These are phyloP conservation scores for Geranomyces variabilis DNA, from an alignment of 192 early-diverging fungal genomes.

Conservation along the genomic window DNA sequence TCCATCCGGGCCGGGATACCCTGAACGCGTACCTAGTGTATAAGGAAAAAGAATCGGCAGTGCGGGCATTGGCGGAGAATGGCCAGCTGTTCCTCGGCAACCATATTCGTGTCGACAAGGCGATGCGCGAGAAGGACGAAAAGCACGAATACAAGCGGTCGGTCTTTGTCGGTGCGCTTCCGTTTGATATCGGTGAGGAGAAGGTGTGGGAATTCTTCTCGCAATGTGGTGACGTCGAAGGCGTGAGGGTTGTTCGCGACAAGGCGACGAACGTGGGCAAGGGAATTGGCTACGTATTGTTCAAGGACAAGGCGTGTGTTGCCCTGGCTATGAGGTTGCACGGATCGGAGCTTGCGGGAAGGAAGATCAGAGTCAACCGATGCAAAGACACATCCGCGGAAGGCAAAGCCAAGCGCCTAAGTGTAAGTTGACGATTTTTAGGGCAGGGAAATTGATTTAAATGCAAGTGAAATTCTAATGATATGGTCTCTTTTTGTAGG, in stretches of 20 bases:
- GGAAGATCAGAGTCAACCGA: slow-evolving; percentile 59
- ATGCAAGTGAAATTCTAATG: no score
- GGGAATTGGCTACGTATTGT: slow-evolving; percentile 93
- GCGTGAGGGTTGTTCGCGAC: slow-evolving; percentile 86
- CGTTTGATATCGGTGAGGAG: slow-evolving; percentile 58
- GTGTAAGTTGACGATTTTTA: slow-evolving; percentile 15
- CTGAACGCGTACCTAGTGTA: slow-evolving; percentile 93
- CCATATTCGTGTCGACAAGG: slow-evolving; percentile 83
- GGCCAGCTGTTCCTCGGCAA: slow-evolving; percentile 81
- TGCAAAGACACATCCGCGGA: slow-evolving; percentile 34
- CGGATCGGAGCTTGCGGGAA: slow-evolving; percentile 67
- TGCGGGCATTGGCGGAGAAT: slow-evolving; percentile 71
- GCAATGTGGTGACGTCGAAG: slow-evolving; percentile 62
- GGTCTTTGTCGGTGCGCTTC: slow-evolving; percentile 59
- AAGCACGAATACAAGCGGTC: slow-evolving; percentile 77
- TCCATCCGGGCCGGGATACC: slow-evolving; percentile 82
- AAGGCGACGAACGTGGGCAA: slow-evolving; percentile 84
- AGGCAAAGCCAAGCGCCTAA: slow-evolving; percentile 12
- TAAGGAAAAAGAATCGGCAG: slow-evolving; percentile 58
- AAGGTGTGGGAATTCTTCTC: slow-evolving; percentile 48
- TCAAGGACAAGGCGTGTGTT: slow-evolving; percentile 74
- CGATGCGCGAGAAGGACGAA: slow-evolving; percentile 23
- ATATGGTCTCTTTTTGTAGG: slow-evolving; percentile 8
- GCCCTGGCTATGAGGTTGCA: slow-evolving; percentile 76
- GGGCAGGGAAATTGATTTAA: no score